These are phyloP conservation scores for Trebouxiophyceae sp. DNA, from an alignment of 163 green algal species.

Conservation along the genomic window DNA sequence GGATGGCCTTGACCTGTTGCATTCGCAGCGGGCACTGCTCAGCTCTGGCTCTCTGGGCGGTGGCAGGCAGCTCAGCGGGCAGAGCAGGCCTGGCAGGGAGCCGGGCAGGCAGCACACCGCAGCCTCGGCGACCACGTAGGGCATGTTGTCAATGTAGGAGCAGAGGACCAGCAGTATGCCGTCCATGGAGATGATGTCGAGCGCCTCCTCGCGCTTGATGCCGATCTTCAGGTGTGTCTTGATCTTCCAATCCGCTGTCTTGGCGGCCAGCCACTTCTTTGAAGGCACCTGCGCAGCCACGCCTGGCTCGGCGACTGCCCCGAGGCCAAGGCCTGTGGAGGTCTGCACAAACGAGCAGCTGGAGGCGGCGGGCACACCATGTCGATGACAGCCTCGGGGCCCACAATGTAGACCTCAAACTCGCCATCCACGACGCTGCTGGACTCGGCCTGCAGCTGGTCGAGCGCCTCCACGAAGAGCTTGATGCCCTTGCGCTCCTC, in stretches of 20 bases:
- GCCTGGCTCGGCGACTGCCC: neutral
- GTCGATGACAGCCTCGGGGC: conserved; percentile 4
- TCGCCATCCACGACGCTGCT: neutral
- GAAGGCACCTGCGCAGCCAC: neutral
- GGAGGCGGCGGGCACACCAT: conserved; percentile 1
- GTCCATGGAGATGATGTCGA: conserved; percentile 1
- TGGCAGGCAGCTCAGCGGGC: no score
- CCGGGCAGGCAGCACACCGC: neutral
- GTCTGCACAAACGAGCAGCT: neutral
- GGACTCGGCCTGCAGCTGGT: neutral
- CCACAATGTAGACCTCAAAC: conserved; percentile 13
- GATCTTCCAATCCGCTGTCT: conserved; percentile 4
- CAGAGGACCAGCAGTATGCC: conserved; percentile 12
- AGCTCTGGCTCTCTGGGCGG: no score
- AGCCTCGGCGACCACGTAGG: conserved; percentile 19
- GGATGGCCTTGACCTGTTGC: conserved; percentile 12
- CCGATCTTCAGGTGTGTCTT: neutral
- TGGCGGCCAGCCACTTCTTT: conserved; percentile 1
- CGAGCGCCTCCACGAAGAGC: conserved; percentile 11
- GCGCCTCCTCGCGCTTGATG: neutral
- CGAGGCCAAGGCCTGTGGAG: neutral
- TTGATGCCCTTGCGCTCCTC: conserved; percentile 24
- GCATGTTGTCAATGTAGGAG: conserved; percentile 17
- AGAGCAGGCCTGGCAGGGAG: no score
- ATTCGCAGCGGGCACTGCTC: no score